Evolutionary conservation across 352 stramenopile species (phyloP).

Genomic region (Peronospora farinosa): DNA sequence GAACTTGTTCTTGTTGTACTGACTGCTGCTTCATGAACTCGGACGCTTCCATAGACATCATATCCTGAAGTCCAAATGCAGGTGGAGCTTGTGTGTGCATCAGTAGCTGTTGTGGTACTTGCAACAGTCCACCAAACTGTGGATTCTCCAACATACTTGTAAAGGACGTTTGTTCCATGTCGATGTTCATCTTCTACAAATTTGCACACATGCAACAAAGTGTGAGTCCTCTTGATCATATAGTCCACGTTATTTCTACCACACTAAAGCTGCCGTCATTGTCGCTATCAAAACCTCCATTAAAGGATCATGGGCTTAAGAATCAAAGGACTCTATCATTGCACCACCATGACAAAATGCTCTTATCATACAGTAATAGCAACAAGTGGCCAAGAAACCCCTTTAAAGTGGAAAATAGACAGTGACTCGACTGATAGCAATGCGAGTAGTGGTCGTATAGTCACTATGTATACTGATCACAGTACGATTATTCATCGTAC

Average conservation of each 20-base stretch:
- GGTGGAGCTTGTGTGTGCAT: constrained; percentile 19
- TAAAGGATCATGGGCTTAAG: background rate
- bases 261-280: background rate
- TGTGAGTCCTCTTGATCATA: constrained; percentile 28
- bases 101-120: constrained; percentile 22
- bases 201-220: constrained; percentile 24
- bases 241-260: background rate
- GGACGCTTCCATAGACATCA: constrained; percentile 17
- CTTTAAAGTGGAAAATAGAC: constrained; percentile 10
- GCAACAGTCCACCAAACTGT: constrained; percentile 26
- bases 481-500: background rate
- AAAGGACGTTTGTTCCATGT: constrained; percentile 34
- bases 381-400: too few relatives aligned
- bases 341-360: background rate
- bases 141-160: constrained; percentile 26
- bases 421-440: constrained; percentile 7
- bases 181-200: constrained; percentile 39
- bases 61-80: constrained; percentile 20
- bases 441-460: constrained; percentile 8
- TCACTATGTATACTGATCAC: constrained; percentile 1
- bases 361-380: too few relatives aligned
- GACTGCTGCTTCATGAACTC: constrained; percentile 25
- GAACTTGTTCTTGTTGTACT: constrained; percentile 10
- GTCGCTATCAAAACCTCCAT: background rate
- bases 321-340: constrained; percentile 6